A percentile compares a stretch with the other conserved stretches of the same genome.
Evolutionary conservation across 116 monocot genomes (phyloP).

Genomic region (Trichopus zeylanicus): DNA sequence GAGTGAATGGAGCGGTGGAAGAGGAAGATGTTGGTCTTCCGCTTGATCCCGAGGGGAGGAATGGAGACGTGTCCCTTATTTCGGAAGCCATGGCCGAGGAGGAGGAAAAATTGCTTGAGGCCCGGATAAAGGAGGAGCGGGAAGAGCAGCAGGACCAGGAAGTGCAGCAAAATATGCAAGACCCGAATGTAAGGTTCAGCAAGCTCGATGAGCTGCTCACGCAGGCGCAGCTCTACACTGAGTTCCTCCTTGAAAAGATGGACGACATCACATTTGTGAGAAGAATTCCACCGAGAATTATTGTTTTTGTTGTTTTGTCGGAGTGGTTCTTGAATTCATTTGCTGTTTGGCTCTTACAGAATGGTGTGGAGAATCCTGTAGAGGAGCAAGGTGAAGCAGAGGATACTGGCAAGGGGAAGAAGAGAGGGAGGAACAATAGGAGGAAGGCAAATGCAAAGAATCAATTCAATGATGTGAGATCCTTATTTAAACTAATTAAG

Average conservation of each 20-base stretch:
- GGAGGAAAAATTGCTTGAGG: conserved; percentile 43
- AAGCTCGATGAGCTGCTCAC: conserved; percentile 46
- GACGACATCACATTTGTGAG: conserved; percentile 37
- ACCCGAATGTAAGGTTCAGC: conserved; percentile 12
- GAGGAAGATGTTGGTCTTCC: conserved; percentile 14
- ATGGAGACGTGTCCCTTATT: conserved; percentile 65
- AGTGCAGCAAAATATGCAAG: not conserved
- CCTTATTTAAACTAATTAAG: conserved; percentile 1
- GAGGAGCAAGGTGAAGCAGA: conserved; percentile 2
- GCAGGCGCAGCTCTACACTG: conserved; percentile 37
- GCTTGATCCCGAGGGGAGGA: conserved; percentile 49
- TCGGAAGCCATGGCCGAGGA: conserved; percentile 57
- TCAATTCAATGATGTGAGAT: conserved; percentile 24
- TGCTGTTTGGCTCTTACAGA: conserved; percentile 1
- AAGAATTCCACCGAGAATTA: not conserved
- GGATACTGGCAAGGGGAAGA: conserved; percentile 10
- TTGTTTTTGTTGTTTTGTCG: not conserved
- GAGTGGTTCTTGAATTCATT: not conserved
- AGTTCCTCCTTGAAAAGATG: conserved; percentile 52
- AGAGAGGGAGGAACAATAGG: conserved; percentile 22
- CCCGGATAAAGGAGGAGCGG: conserved; percentile 27
- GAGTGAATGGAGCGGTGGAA: not conserved
- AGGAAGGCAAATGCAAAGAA: conserved; percentile 16
- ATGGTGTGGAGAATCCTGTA: conserved; percentile 6
- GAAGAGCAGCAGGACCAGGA: not conserved